phyloP scores from a whole-genome alignment of 2,329 filamentous ascomycete genomes.

The Lasiodiplodia sp. region DNA sequence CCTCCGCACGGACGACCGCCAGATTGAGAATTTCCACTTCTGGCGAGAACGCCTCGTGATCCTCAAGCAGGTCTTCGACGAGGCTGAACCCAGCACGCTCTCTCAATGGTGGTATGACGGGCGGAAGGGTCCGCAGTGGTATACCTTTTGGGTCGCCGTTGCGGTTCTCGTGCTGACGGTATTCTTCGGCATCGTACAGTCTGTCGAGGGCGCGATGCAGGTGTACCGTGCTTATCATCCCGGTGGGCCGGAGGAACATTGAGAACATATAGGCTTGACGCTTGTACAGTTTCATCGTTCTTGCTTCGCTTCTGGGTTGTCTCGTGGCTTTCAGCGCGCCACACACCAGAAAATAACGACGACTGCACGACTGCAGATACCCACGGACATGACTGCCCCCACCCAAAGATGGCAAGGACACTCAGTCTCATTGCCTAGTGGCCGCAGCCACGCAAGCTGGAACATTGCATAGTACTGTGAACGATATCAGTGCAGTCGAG shows the following conservation, averaged over 20 bases:
- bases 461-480: no score
- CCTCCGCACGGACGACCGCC: constrained; percentile 44
- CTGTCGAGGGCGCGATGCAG: constrained; percentile 52
- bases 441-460: no score
- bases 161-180: constrained; percentile 45
- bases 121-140: constrained; percentile 54
- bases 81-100: constrained; percentile 46
- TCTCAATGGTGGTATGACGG: constrained; percentile 55
- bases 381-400: no score
- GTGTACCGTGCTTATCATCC: constrained; percentile 37
- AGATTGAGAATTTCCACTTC: constrained; percentile 44
- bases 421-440: no score
- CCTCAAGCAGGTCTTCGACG: constrained; percentile 53
- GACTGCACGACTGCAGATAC: no score
- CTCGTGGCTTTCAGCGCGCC: no score
- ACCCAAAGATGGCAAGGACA: no score
- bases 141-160: constrained; percentile 57
- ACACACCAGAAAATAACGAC: no score
- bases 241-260: not conserved
- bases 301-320: no score
- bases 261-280: no score
- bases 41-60: constrained; percentile 55
- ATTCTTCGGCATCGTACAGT: constrained; percentile 53
- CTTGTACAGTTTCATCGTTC: no score
- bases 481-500: no score